Evolutionary conservation across 768 basidiomycete genomes (phyloP).

Genomic region (Roridomyces roridus): DNA sequence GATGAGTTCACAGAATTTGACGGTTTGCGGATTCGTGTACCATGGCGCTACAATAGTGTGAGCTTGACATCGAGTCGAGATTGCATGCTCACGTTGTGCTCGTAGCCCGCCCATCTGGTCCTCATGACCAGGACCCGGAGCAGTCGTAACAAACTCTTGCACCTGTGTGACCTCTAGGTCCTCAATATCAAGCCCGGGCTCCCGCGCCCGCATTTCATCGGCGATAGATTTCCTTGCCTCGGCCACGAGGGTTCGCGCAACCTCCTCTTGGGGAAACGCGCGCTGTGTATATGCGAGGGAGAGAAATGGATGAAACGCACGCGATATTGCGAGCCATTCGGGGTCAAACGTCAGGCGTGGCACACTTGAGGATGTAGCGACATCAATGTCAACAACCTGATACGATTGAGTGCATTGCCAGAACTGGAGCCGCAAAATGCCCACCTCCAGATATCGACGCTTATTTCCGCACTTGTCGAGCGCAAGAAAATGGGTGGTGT

Average conservation of each 20-base stretch:
- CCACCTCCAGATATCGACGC: constrained; percentile 83
- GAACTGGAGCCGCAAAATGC: too few species aligned
- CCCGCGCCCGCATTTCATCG: constrained; percentile 51
- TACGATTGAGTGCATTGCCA: background rate
- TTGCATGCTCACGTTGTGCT: constrained; percentile 38
- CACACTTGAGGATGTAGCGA: too few species aligned
- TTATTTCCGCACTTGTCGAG: constrained; percentile 88
- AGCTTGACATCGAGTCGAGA: constrained; percentile 4
- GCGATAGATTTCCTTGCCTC: constrained; percentile 77
- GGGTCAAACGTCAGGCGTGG: constrained; percentile 72
- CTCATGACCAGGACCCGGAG: constrained; percentile 57
- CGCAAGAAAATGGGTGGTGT: constrained; percentile 74
- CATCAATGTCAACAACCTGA: constrained; percentile 72
- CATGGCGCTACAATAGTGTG: constrained; percentile 60
- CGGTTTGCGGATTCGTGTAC: constrained; percentile 92
- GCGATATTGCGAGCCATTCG: constrained; percentile 93
- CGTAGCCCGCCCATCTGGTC: constrained; percentile 32
- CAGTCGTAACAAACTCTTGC: constrained; percentile 75
- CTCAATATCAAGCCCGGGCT: constrained; percentile 30
- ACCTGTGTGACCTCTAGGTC: constrained; percentile 51
- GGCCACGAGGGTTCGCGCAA: constrained; percentile 60
- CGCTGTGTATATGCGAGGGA: constrained; percentile 58
- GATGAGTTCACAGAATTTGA: constrained; percentile 82
- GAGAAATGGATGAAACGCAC: constrained; percentile 84
- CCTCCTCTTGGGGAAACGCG: constrained; percentile 65